Evolutionary conservation across 495 filamentous ascomycete genomes (phyloP), one percentile per base, ranked within the genome.

Genomic region (Rostrohypoxylon terebratum): DNA sequence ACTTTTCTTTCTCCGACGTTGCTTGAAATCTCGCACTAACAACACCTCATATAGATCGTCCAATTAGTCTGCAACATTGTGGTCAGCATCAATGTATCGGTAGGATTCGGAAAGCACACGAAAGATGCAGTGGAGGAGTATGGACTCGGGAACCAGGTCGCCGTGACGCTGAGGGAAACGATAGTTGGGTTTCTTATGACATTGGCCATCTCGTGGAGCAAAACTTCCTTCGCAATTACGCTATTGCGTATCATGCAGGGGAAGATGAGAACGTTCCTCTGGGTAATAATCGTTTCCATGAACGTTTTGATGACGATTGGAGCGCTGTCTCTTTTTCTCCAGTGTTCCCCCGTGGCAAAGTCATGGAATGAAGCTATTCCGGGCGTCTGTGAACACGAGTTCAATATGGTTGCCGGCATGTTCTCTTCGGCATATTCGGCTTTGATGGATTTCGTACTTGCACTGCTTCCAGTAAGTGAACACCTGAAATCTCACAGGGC

Each of bases 381-480:
- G 1, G 47, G 47, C 1, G 13, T 28, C 13, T 51, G 47, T 9
- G 10, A 1, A 21, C 47, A 25, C 47, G 47, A 51, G 2, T 51
- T 51, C 47, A 51, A 20, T 13, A 51, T 14, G 20, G 13, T 51
- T 9, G 21, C 47, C 6, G 47, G 47, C 47, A 51, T 51, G 47
- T 51, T 51, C 47, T 51, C 47, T 28, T 51, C 20, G 10, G 47
- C 47, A 25, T 51, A 51, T 51, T 51, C 47, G 47, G 47, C 47
- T 2, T 51, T 51, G 21, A 51, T 51, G 47, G 47, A 51, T 28
- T 51, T 51, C 13, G 47, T 51, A 21, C 47, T 51, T 14, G 47
- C 47, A 20, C 47, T 51, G n/a, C 47, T 51, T 51, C 47, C 47
- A n/a, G 47, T 51, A 28, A 51, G 47, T 2, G 23, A 51, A 51